Base-by-base conservation (phyloP, 2,329 filamentous ascomycete species). In the Ramularia endophylla region DNA sequence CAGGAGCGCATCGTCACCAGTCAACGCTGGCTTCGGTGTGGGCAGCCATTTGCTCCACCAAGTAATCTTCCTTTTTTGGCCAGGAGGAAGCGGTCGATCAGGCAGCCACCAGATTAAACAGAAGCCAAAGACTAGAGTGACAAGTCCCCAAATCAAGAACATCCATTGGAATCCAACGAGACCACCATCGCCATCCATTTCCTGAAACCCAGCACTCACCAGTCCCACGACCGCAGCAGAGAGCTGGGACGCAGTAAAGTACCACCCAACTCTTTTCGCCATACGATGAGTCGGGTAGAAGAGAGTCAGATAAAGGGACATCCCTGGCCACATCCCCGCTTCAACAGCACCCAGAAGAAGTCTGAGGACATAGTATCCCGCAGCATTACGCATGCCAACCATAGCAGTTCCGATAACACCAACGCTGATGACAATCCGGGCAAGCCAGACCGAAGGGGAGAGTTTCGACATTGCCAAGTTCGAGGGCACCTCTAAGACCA, bases 291-390 rank as follows among this genome's bases (percentile, higher is more conserved):
- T 87, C 5, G 88, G 88, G 59, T 95, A 95, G 70, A 94, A 95
- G 6, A 94, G 73, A 0, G 88, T 94, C 34, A 95, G 72, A 59
- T 94, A 95, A 63, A 92, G 92, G 8, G 87, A 80, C 88, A 95
- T 94, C 36, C 88, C 88, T 0, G 88, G 88, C 88, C 88, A 95
- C 83, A 95, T 88, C 34, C 88, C 88, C 1, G 88, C 88, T 60
- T 89, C 89, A 17, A 94, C 87, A 11, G 92, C 75, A 35, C 88
- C 88, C 5, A 95, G 77, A 8, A 95, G 73, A 41, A 95, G 82
- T 6, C 88, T 81, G 19, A 95, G 74, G n/a, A 94, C 71, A 52
- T 90, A 89, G 54, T 94, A 73, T 57, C 86, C 92, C 84, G 87
- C 94, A 6, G 85, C 84, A 29, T 81, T 79, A 51, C 81, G 77